phyloP scores from a whole-genome alignment of 805 yeast genomes.

The Wickerhamiella qilinensis region DNA sequence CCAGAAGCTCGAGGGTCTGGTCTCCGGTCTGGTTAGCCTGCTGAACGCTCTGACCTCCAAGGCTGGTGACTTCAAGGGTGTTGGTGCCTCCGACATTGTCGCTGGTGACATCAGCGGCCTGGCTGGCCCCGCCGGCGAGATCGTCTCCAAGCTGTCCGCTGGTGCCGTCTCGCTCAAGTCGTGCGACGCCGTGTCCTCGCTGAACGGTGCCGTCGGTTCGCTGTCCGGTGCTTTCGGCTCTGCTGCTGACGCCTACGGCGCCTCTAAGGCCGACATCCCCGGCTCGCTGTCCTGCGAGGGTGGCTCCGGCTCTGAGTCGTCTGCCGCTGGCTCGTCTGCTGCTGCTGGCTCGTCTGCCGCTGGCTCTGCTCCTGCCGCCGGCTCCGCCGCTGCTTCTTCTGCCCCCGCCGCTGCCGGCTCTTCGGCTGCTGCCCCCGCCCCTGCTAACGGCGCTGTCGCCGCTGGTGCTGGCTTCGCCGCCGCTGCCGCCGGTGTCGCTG shows the following conservation, averaged over 20 bases:
- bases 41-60: conserved; percentile 11
- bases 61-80: conserved; percentile 12
- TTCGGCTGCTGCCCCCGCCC: conserved; percentile 1
- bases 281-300: conserved; percentile 4
- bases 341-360: conserved; percentile 2
- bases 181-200: conserved; percentile 3
- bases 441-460: conserved; percentile 11
- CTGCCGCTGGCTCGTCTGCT: conserved; percentile 2
- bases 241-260: conserved; percentile 6
- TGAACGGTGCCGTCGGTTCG: conserved; percentile 2
- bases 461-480: conserved; percentile 14
- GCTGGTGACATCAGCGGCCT: conserved; percentile 12
- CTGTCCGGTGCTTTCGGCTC: conserved; percentile 3
- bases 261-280: conserved; percentile 4
- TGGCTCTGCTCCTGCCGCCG: conserved; percentile 9
- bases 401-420: conserved; percentile 1
- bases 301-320: not conserved
- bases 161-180: conserved; percentile 3
- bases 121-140: conserved; percentile 9
- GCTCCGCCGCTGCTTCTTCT: conserved; percentile 9
- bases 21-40: conserved; percentile 8
- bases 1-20: conserved; percentile 7
- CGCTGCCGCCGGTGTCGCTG: conserved; percentile 14
- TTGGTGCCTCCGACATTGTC: conserved; percentile 15
- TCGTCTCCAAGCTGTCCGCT: conserved; percentile 6